A percentile compares a stretch with the other conserved stretches of the same genome.
Evolutionary conservation across 805 yeast species (phyloP).

Genomic region (Candida endomychidarum): DNA sequence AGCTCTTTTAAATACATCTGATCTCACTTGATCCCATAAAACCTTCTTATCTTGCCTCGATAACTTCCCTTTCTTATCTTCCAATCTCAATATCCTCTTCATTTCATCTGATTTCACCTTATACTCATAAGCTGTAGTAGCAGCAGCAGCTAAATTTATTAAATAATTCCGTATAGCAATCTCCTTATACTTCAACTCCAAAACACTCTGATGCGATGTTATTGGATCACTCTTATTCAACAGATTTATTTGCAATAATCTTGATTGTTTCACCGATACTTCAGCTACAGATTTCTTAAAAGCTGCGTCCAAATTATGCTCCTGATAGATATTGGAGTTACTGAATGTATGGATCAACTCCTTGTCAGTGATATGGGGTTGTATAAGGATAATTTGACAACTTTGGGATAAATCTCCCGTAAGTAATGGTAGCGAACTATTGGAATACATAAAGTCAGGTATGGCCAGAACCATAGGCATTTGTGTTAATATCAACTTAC

Average conservation of each 20-base stretch:
- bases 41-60: conserved; percentile 41
- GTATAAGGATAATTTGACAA: conserved; percentile 41
- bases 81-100: conserved; percentile 25
- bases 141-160: conserved; percentile 54
- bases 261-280: conserved; percentile 48
- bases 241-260: conserved; percentile 39
- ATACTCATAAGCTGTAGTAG: conserved; percentile 53
- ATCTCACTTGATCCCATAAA: conserved; percentile 51
- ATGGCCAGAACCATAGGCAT: conserved; percentile 39
- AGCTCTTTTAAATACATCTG: conserved; percentile 51
- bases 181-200: conserved; percentile 40
- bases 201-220: conserved; percentile 27
- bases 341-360: conserved; percentile 42
- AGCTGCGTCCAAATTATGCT: conserved; percentile 44
- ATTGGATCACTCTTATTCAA: conserved; percentile 26
- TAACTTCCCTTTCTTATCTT: conserved; percentile 30
- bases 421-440: conserved; percentile 36
- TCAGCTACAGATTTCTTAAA: conserved; percentile 51
- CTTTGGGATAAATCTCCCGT: conserved; percentile 42
- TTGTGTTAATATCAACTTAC: conserved; percentile 42
- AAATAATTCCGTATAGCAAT: conserved; percentile 51
- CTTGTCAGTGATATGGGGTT: conserved; percentile 42
- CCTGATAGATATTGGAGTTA: conserved; percentile 46
- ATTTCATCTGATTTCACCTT: conserved; percentile 37
- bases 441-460: conserved; percentile 35